Conservation (phyloP, 345 rosid genomes). For the Chamaenerion angustifolium region DNA sequence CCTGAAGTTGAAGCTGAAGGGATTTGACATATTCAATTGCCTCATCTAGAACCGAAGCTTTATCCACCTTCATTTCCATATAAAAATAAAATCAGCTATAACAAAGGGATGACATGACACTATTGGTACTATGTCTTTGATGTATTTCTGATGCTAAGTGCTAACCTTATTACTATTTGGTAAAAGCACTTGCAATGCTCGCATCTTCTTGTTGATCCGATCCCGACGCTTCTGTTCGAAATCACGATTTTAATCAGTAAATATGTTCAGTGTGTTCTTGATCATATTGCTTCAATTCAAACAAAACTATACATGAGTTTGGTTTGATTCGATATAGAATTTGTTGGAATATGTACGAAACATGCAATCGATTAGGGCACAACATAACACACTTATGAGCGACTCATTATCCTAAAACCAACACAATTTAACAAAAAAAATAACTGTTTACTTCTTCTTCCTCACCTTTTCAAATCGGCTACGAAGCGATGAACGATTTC, state of each 20-base stretch:
- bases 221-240: slow-evolving; percentile 40
- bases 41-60: slow-evolving; percentile 52
- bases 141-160: background rate
- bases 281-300: too few species aligned
- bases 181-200: slow-evolving; percentile 42
- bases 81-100: slow-evolving; percentile 2
- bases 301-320: too few species aligned
- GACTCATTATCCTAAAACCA: too few species aligned
- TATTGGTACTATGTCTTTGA: background rate
- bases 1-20: slow-evolving; percentile 75
- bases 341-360: too few species aligned
- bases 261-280: too few species aligned
- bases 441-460: background rate
- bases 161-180: slow-evolving; percentile 63
- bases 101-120: background rate
- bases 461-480: slow-evolving; percentile 35
- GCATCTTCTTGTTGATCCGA: slow-evolving; percentile 55
- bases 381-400: too few species aligned
- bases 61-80: slow-evolving; percentile 29
- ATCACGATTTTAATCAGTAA: background rate
- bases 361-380: too few species aligned
- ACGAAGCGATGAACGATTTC: slow-evolving; percentile 25
- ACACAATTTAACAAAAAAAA: too few species aligned
- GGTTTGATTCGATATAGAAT: too few species aligned
- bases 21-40: slow-evolving; percentile 49